Evolutionary conservation across 495 filamentous ascomycete species (phyloP), one percentile per base, ranked within the genome.

Genomic region (Cudoniella acicularis): DNA sequence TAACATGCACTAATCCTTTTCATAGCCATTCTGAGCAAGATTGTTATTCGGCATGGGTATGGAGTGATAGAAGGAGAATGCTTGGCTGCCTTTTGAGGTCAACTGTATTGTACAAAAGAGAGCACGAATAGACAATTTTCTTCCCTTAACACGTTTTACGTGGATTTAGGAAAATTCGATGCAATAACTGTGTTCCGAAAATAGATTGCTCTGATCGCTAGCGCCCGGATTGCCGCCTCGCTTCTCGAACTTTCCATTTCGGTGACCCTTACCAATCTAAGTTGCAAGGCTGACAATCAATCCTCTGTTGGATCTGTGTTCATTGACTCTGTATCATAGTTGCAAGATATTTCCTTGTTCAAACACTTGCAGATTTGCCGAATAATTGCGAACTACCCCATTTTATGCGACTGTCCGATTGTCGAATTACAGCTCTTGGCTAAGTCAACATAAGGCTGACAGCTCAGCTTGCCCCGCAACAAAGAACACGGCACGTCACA

Each of bases 101-200:
- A 56, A 56, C 42, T 60, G 48, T 60, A 64, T 40, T 64, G 56
- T 64, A 64, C 50, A 64, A 64, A 57, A 64, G 61, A 60, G 24
- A 24, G 52, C 56, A 47, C 47, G 55, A 52, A 62, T 61, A 61
- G 53, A 57, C 54, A 36, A 41, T n/a, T 59, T 41, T 45, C 49
- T 6, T 22, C 10, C 21, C 45, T 20, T 36, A 16, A 26, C 1
- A 18, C n/a, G n/a, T n/a, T n/a, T n/a, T n/a, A n/a, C n/a, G n/a
- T n/a, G n/a, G n/a, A n/a, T n/a, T n/a, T n/a, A n/a, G n/a, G n/a
- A n/a, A n/a, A n/a, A n/a, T n/a, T n/a, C n/a, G n/a, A n/a, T n/a
- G n/a, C n/a, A n/a, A n/a, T n/a, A n/a, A n/a, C n/a, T n/a, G n/a
- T n/a, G n/a, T n/a, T n/a, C 9, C 16, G 36, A 41, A 8, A 41